Base-by-base conservation (phyloP, 208 protist species). In the Wallacemonas sp. region DNA sequence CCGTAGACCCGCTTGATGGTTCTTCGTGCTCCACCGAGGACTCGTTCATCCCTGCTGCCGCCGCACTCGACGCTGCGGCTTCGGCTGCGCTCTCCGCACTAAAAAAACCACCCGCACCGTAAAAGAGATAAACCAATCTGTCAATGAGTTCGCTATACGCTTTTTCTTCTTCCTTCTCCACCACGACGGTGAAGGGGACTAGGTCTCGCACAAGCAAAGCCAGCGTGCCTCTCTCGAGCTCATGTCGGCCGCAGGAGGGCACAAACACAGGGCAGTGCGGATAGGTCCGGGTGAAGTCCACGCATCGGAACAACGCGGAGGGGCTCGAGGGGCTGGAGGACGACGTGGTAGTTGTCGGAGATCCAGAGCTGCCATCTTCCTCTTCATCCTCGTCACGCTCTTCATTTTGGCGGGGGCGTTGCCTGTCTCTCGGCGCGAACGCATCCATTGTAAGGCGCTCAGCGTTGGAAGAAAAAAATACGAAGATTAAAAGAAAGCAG, bases 191-290 rank as follows among this genome's bases (percentile, higher is more conserved):
- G 61, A 90, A 94, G 8, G 88, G 86, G 14, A 96, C 72, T 46
- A 83, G 68, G 27, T 95, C 86, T 14, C 75, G 71, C 24, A 91
- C 65, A 15, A 96, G 68, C 8, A 79, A 65, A 1, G 76, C 70
- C 36, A 90, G 62, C 17, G 88, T 96, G 17, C 78, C 80, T 22
- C 83, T 75, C 26, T 80, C 75, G 67, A 75, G 49, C 19, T 88
- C 80, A 1, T 53, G 60, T 19, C 91, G 84, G 2, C 80, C 86
- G n/a, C 88, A 93, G 19, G 85, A 87, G 9, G 79, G 91, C 12
- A 96, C 79, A 70, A 84, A 96, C 28, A 96, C 80, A 2, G 86
- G 86, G 70, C 86, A 91, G 63, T 90, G 83, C 11, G 83, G 83
- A 51, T 88, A 88, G 33, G 66, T 27, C 0, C 26, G 64, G 21